phyloP scores from a whole-genome alignment of 2,329 filamentous ascomycete genomes.

The Hirsutella thompsonii region DNA sequence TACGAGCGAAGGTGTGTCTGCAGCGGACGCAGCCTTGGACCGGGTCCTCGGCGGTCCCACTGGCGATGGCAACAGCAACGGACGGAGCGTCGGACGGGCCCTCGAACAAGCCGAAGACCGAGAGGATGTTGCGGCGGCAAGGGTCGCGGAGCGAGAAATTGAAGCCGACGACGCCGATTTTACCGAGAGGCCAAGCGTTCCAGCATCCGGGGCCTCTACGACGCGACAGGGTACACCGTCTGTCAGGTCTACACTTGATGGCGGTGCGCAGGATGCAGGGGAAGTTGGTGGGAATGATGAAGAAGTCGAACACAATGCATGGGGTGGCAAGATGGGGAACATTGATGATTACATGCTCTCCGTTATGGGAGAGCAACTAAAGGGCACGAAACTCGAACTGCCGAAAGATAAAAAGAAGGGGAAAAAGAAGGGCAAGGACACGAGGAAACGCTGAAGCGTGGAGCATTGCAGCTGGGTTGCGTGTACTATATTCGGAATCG shows the following conservation, averaged over 20 bases:
- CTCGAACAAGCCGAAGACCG: slow-evolving; percentile 85
- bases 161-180: slow-evolving; percentile 80
- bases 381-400: slow-evolving; percentile 46
- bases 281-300: slow-evolving; percentile 20
- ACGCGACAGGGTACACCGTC: slow-evolving; percentile 38
- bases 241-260: slow-evolving; percentile 20
- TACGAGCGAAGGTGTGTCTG: slow-evolving; percentile 41
- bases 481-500: background rate
- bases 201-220: slow-evolving; percentile 35
- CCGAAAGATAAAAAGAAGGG: slow-evolving; percentile 48
- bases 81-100: slow-evolving; percentile 52
- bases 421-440: slow-evolving; percentile 47
- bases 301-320: slow-evolving; percentile 43
- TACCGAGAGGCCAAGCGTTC: slow-evolving; percentile 44
- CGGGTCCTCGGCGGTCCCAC: slow-evolving; percentile 60
- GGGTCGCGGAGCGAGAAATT: slow-evolving; percentile 78
- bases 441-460: slow-evolving; percentile 29
- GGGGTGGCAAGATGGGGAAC: slow-evolving; percentile 41
- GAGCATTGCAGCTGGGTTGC: background rate
- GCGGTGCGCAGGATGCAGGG: slow-evolving; percentile 14
- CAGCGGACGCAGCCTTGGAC: slow-evolving; percentile 74
- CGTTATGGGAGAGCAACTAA: slow-evolving; percentile 50
- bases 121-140: slow-evolving; percentile 82
- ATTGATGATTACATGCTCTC: slow-evolving; percentile 67
- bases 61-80: slow-evolving; percentile 46